These are phyloP conservation scores for Pythium periplocum DNA, from an alignment of 352 stramenopile genomes.

Conservation along the genomic window DNA sequence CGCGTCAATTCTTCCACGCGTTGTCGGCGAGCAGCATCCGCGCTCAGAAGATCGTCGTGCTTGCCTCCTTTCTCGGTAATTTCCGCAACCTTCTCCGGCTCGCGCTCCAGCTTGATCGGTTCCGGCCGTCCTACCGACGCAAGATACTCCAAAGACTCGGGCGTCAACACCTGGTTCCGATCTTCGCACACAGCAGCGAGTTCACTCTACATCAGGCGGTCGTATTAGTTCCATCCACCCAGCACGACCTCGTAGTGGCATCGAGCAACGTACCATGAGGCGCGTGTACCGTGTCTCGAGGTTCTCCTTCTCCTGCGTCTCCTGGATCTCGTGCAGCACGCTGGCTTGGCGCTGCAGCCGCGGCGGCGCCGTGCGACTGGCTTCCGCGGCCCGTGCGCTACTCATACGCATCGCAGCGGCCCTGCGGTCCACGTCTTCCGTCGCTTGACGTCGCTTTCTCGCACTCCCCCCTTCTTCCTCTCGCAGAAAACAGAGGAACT, in stretches of 20 bases:
- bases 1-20: slow-evolving; percentile 83
- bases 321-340: slow-evolving; percentile 74
- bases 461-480: slow-evolving; percentile 1
- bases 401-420: slow-evolving; percentile 18
- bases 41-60: slow-evolving; percentile 64
- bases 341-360: slow-evolving; percentile 55
- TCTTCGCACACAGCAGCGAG: slow-evolving; percentile 67
- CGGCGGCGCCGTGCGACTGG: slow-evolving; percentile 7
- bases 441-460: background rate
- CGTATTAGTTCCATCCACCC: background rate
- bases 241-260: background rate
- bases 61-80: slow-evolving; percentile 21
- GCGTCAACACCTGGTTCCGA: slow-evolving; percentile 65
- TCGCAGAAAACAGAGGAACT: background rate
- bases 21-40: slow-evolving; percentile 69
- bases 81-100: slow-evolving; percentile 40
- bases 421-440: background rate
- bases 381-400: slow-evolving; percentile 13
- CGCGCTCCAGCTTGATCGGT: slow-evolving; percentile 67
- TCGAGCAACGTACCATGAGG: slow-evolving; percentile 47
- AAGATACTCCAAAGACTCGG: slow-evolving; percentile 72
- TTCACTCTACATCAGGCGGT: slow-evolving; percentile 29
- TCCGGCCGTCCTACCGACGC: slow-evolving; percentile 49
- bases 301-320: slow-evolving; percentile 70
- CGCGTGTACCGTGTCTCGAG: slow-evolving; percentile 64